Percentiles rank a stretch among this genome's conserved stretches.
phyloP scores from a whole-genome alignment of 148 eudicot genomes.

The Chenopodium quinoa region DNA sequence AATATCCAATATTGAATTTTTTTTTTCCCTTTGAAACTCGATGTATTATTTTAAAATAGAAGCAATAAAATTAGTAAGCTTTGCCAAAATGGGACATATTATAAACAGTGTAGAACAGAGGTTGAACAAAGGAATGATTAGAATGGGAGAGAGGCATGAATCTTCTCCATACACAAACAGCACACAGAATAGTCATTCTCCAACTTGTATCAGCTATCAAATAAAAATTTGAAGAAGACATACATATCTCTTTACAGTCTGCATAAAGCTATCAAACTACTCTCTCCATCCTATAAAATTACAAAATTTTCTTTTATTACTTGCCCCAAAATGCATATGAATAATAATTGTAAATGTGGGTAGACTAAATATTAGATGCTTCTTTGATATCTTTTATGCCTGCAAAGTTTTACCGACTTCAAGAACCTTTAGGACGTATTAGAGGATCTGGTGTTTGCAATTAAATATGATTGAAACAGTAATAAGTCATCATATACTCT shows the following conservation, averaged over 20 bases:
- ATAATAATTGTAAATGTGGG: background rate
- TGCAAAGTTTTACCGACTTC: background rate
- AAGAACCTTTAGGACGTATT: background rate
- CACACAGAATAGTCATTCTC: background rate
- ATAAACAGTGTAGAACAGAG: background rate
- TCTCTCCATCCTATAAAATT: background rate
- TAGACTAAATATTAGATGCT: background rate
- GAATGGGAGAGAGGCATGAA: background rate
- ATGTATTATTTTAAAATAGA: background rate
- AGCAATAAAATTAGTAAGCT: background rate
- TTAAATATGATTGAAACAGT: background rate
- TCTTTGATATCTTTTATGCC: background rate
- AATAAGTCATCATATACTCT: background rate
- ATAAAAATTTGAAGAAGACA: slow-evolving; percentile 1
- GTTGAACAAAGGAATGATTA: background rate
- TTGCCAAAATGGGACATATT: background rate
- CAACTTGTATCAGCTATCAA: background rate
- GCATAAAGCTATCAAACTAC: background rate
- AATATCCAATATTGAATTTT: too few species aligned
- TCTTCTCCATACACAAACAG: background rate
- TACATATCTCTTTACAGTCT: background rate
- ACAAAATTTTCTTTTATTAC: background rate
- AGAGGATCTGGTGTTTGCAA: background rate
- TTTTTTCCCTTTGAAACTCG: background rate
- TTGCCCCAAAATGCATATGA: background rate